Base-by-base conservation (phyloP, 2,329 filamentous ascomycete species). In the Fusarium sp. region DNA sequence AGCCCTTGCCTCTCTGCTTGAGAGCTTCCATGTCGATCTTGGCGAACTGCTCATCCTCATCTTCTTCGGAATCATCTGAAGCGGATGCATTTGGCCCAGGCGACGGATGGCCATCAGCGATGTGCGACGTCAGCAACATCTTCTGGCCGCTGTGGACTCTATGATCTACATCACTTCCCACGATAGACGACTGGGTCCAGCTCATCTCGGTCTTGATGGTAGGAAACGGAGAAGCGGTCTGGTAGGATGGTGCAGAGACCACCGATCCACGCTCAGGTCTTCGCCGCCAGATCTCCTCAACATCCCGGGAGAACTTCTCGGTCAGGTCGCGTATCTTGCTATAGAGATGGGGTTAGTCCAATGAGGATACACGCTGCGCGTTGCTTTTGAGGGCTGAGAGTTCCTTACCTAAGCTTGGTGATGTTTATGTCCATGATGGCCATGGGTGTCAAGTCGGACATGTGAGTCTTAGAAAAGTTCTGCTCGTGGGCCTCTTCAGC, bases 11-110 rank as follows among this genome's bases (percentile, higher is more conserved):
- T 66, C 84, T 79, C 59, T 83, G 81, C 60, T 80, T 81, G 29
- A 85, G 77, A 14, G 82, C 80, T 4, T 83, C 81, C 81, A 85
- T 84, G 66, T 84, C 80, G 68, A 83, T 83, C 31, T 78, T 71
- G 50, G 76, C 73, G 61, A 83, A 84, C 22, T 80, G 71, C 47
- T 83, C 81, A 36, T 84, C 82, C 33, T 83, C 81, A 6, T 79
- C 79, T 29, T 81, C 79, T 22, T 66, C 77, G 4, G 75, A 77
- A 38, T 81, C 80, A 38, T 82, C 81, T 5, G 80, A 82, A n/a
- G 74, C 79, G 8, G 80, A 80, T 13, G 52, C 47, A 52, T 78
- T 69, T 33, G 54, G 74, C 38, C 35, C 69, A 54, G 65, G 68
- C 45, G 69, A 77, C 54, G 45, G 65, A 47, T 42, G 69, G 10